Evolutionary conservation across 805 yeast species (phyloP).

Genomic region (Ogataea methylovora): DNA sequence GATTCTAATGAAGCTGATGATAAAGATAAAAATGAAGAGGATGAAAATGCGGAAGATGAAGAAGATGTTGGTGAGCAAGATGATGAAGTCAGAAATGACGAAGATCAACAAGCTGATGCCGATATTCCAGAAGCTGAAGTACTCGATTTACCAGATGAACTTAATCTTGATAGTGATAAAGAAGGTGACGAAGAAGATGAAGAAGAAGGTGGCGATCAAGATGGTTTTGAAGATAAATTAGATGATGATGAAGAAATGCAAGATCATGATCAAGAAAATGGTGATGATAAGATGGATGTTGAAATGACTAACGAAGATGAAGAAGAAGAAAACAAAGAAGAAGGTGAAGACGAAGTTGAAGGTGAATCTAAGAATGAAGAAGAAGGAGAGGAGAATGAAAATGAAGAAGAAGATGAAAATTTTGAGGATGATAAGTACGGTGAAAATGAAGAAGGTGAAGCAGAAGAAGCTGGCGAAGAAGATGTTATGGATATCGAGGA

Average conservation of each 20-base stretch:
- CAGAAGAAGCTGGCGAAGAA: conserved; percentile 19
- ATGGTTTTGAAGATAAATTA: conserved; percentile 17
- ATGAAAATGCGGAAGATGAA: conserved; percentile 45
- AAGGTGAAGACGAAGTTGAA: conserved; percentile 10
- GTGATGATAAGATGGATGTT: conserved; percentile 11
- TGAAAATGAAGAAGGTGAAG: conserved; percentile 19
- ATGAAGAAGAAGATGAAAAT: conserved; percentile 21
- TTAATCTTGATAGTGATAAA: conserved; percentile 77
- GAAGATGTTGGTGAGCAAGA: conserved; percentile 81
- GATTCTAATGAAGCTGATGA: conserved; percentile 29
- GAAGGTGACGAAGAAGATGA: conserved; percentile 38
- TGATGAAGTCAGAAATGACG: conserved; percentile 65
- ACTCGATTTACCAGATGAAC: conserved; percentile 85
- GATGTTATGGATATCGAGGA: conserved; percentile 22
- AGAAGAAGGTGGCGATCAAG: conserved; percentile 22
- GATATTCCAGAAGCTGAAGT: conserved; percentile 80
- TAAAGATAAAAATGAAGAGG: conserved; percentile 34
- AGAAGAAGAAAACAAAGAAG: conserved; percentile 12
- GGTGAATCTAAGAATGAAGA: conserved; percentile 4
- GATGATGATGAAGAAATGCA: conserved; percentile 17
- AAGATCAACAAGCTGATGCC: conserved; percentile 60
- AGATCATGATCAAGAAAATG: conserved; percentile 14
- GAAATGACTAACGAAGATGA: conserved; percentile 11
- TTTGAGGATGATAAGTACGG: conserved; percentile 20
- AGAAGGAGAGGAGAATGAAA: conserved; percentile 19